These are phyloP conservation scores for Moniliella sp. DNA, from an alignment of 1,284 basidiomycete genomes.

Conservation along the genomic window DNA sequence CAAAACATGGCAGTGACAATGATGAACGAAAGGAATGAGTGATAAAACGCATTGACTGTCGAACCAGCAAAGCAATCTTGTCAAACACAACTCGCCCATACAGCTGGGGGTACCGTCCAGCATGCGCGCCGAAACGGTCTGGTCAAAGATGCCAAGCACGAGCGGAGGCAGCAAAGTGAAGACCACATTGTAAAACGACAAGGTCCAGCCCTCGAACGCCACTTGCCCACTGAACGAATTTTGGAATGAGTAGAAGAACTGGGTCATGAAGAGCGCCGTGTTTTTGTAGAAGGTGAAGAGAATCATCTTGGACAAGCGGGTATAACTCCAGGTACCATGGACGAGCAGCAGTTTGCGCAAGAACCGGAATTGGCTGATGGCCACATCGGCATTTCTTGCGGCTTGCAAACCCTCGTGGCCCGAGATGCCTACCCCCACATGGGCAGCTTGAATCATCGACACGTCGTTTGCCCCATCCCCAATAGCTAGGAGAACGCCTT, in stretches of 20 bases:
- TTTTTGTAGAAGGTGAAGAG: conserved; percentile 39
- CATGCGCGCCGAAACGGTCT: conserved; percentile 87
- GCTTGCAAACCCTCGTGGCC: conserved; percentile 96
- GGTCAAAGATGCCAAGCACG: conserved; percentile 90
- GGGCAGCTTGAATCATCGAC: conserved; percentile 45
- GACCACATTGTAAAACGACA: conserved; percentile 42
- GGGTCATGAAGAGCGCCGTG: conserved; percentile 87
- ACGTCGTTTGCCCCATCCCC: conserved; percentile 47
- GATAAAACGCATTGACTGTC: conserved; percentile 61
- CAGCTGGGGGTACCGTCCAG: conserved; percentile 90
- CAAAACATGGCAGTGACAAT: conserved; percentile 77
- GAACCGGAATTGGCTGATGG: conserved; percentile 93
- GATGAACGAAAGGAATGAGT: conserved; percentile 61
- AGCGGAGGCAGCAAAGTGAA: conserved; percentile 63
- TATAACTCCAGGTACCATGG: conserved; percentile 92
- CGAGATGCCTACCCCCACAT: conserved; percentile 86
- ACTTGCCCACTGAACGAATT: conserved; percentile 93
- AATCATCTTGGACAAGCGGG: conserved; percentile 1
- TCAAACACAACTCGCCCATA: conserved; percentile 40
- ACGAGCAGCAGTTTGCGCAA: conserved; percentile 85
- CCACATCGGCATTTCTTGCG: conserved; percentile 80
- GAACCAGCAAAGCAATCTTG: conserved; percentile 55
- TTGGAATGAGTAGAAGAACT: conserved; percentile 75
- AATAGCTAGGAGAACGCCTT: conserved; percentile 75
- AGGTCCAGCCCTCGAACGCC: conserved; percentile 91